These are phyloP conservation scores for Leccinum disarticulatum DNA, from an alignment of 768 basidiomycete genomes.

Conservation along the genomic window DNA sequence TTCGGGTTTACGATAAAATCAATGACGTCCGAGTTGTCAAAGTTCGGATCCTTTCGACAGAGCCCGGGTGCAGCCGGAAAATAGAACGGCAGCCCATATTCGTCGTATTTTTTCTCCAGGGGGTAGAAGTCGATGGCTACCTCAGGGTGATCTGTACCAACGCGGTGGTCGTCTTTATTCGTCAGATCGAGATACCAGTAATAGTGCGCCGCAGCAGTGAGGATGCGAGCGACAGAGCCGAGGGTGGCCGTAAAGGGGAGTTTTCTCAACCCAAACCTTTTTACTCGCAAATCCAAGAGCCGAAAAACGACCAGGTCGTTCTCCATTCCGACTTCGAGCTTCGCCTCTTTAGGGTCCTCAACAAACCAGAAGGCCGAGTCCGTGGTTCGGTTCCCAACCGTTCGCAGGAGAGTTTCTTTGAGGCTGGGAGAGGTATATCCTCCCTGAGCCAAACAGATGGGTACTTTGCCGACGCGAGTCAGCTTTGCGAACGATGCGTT, in stretches of 20 bases:
- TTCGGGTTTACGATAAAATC: neutral
- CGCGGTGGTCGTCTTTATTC: neutral
- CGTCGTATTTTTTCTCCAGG: neutral
- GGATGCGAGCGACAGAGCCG: neutral
- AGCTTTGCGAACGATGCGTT: constrained; percentile 5
- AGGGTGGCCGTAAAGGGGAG: neutral
- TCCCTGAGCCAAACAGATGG: neutral
- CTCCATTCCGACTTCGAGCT: constrained; percentile 3
- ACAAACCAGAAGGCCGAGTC: constrained; percentile 1
- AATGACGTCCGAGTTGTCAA: neutral
- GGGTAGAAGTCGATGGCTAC: neutral
- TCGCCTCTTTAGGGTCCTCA: neutral
- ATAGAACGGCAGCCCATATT: neutral
- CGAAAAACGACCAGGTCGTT: neutral
- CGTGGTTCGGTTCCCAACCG: neutral
- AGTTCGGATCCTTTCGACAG: neutral
- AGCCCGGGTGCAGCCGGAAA: neutral
- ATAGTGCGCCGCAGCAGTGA: neutral
- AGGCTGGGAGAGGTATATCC: neutral
- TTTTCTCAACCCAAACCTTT: neutral
- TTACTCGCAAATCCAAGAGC: neutral
- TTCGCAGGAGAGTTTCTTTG: neutral
- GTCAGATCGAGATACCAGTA: neutral
- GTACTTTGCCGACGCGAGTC: neutral
- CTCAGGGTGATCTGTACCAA: neutral